Evolutionary conservation across 495 filamentous ascomycete species (phyloP), one percentile per base, ranked within the genome.

Genomic region (Gamarada debralockiae): DNA sequence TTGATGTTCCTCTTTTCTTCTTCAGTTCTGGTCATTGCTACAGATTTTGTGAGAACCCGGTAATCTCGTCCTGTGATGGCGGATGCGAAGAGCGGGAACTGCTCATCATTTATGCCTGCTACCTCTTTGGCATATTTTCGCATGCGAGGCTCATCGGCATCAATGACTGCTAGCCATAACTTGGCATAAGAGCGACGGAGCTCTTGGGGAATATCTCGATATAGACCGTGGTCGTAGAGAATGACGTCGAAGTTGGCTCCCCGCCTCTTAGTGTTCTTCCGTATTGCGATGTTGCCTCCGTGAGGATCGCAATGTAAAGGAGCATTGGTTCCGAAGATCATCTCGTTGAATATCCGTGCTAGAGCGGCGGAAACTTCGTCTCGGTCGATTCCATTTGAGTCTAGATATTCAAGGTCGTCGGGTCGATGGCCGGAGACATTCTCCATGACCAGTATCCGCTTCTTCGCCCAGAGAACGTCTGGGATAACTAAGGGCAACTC

Each of bases 261-360:
- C 15, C 75, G 67, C 23, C 82, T 72, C 5, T 65, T 67, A 14
- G 70, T 58, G 59, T 90, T 92, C 60, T 82, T 80, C 23, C 93
- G 82, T 55, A 99, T 90, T 23, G 95, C 93, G 24, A 97, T 89
- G 65, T 99, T 99, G 25, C 95, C 95, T 48, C 92, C 93, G 62
- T 99, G 95, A 2, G 95, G 95, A 63, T 99, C 95, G 67, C 95
- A 99, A 71, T 99, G 95, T 29, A 99, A 73, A 0, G 92, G 89
- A 2, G 93, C 92, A 54, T 85, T 74, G 42, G 84, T 82, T 24
- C 93, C 92, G 60, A 99, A 99, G 52, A 99, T 96, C 95, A 99
- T 99, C 66, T 96, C 92, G 72, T 99, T 99, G 78, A 99, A 99
- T 50, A 97, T 92, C 42, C 84, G 83, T 2, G 92, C 85, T 4